These are phyloP conservation scores for Capsicum rhomboideum DNA, from an alignment of 257 asterid species.

Conservation along the genomic window DNA sequence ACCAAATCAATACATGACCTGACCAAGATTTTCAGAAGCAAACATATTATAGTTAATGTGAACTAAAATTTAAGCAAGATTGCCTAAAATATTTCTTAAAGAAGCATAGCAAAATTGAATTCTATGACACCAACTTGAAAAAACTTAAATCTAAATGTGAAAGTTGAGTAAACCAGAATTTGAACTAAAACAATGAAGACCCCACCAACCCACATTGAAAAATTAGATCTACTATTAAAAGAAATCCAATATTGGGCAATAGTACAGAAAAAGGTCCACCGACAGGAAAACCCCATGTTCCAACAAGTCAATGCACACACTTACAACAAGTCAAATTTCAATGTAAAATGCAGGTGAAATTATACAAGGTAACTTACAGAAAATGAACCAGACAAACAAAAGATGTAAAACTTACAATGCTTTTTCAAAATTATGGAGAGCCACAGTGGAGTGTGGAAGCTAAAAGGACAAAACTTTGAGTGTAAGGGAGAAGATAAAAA, in stretches of 20 bases:
- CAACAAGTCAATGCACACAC: background rate
- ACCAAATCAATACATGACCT: background rate
- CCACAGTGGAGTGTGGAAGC: background rate
- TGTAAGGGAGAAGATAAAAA: conserved; percentile 6
- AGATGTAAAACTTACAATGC: background rate
- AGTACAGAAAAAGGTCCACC: conserved; percentile 10
- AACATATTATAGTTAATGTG: background rate
- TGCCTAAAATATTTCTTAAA: background rate
- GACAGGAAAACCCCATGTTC: conserved; percentile 12
- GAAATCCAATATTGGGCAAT: conserved; percentile 4
- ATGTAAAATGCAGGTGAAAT: conserved; percentile 1
- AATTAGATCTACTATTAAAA: conserved; percentile 51
- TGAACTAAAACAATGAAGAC: background rate
- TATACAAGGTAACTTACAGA: conserved; percentile 22
- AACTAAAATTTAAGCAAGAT: background rate
- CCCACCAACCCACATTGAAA: conserved; percentile 11
- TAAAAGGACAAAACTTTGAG: background rate
- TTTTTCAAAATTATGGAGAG: background rate
- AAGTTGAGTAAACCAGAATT: background rate
- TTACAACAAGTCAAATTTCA: background rate
- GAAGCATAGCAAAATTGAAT: background rate
- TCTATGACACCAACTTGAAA: background rate
- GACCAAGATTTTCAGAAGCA: background rate
- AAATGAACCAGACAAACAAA: background rate
- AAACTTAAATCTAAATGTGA: background rate